Conservation (phyloP, 441 rosid genomes). For the Bocquillonia castaneifolia region DNA sequence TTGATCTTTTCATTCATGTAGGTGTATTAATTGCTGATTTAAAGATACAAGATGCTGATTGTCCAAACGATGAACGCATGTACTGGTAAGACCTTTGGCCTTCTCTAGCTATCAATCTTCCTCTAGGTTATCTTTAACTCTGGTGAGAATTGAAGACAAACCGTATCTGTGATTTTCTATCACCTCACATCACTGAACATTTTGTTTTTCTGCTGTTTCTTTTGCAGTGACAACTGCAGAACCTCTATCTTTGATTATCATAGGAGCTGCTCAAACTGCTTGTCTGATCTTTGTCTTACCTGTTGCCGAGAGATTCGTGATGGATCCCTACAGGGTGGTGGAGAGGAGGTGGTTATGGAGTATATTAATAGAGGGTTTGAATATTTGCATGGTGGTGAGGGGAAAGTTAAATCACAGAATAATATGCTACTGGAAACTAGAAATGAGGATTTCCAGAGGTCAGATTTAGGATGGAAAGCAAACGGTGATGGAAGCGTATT, state of each 20-base stretch:
- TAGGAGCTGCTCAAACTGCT: slow-evolving; percentile 67
- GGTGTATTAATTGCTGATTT: slow-evolving; percentile 36
- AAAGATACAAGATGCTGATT: slow-evolving; percentile 29
- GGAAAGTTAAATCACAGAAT: neutral
- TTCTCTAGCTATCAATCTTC: neutral
- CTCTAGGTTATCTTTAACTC: neutral
- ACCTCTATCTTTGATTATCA: slow-evolving; percentile 73
- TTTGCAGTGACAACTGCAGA: slow-evolving; percentile 61
- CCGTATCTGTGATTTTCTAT: neutral
- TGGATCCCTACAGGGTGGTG: slow-evolving; percentile 47
- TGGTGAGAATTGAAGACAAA: neutral
- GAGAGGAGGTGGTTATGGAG: slow-evolving; percentile 33
- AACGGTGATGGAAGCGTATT: slow-evolving; percentile 49
- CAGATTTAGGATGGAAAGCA: slow-evolving; percentile 48
- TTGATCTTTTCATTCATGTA: slow-evolving; percentile 20
- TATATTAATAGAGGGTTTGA: slow-evolving; percentile 29
- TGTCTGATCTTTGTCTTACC: slow-evolving; percentile 61
- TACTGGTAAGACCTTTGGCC: slow-evolving; percentile 35
- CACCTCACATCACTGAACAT: neutral
- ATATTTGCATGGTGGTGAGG: slow-evolving; percentile 55
- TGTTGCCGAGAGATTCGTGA: slow-evolving; percentile 81
- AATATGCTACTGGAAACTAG: slow-evolving; percentile 4
- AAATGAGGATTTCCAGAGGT: slow-evolving; percentile 14
- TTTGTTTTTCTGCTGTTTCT: slow-evolving; percentile 1
- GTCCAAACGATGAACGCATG: slow-evolving; percentile 36